Percentiles rank a stretch among this genome's conserved stretches.
Conservation (phyloP, 192 early-diverging fungal genomes). For the Backusella mclennaniae region DNA sequence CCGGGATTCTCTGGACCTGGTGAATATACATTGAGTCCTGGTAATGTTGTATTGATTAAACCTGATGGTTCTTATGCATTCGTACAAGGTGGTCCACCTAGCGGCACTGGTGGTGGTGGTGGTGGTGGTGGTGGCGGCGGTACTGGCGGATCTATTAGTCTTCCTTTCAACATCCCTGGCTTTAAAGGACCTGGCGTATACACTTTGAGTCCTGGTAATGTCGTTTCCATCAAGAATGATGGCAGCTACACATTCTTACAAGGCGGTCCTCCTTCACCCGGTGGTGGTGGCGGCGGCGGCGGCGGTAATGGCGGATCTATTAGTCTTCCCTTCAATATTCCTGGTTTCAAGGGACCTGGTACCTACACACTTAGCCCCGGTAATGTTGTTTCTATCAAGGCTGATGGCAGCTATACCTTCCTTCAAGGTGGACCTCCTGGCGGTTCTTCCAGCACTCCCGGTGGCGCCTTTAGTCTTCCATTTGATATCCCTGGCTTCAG, state of each 20-base stretch:
- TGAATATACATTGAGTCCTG: neutral
- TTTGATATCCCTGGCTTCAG: neutral
- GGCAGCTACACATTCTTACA: neutral
- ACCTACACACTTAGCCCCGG: neutral
- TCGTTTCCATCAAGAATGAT: neutral
- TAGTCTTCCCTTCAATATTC: neutral
- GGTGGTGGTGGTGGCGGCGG: neutral
- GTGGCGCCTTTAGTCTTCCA: no score
- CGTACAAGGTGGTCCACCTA: neutral
- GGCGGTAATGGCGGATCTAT: neutral
- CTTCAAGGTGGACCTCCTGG: neutral
- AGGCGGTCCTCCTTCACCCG: neutral
- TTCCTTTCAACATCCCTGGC: neutral
- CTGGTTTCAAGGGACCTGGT: neutral
- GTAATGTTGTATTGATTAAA: neutral
- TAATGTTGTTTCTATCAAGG: neutral
- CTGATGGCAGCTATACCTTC: neutral
- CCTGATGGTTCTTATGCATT: neutral
- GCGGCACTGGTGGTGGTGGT: neutral
- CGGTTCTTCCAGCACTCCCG: neutral
- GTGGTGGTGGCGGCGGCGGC: no score
- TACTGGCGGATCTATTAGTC: neutral
- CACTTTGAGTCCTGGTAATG: neutral
- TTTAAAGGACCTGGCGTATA: neutral
- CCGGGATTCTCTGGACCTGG: neutral